Base-by-base conservation (phyloP, 1,139 yeast genomes). In the Geotrichum bryndzae region DNA sequence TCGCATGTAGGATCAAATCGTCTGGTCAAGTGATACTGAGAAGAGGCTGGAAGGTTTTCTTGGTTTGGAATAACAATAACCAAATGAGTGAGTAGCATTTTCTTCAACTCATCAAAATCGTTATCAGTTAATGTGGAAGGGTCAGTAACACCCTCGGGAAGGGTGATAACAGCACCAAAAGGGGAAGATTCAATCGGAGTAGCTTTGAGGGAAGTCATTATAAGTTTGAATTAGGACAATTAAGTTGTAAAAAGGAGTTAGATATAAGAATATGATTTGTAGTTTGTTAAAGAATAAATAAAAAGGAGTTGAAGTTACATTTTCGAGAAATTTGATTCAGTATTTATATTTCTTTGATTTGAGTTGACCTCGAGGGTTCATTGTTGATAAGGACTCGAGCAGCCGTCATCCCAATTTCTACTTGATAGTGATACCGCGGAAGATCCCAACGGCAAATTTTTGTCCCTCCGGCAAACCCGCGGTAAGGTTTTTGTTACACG, bases 41-140 rank as follows among this genome's bases (percentile, higher is more conserved):
- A 85, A 63, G 82, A 79, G 46, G 96, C 95, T 1, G 84, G 67
- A 59, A 90, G 80, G 8, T 83, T 77, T 27, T 80, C 84, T 73
- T 87, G 94, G 55, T 80, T 79, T 54, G 94, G 94, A 63, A 90
- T 82, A 29, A 89, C 86, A 41, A 88, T 79, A 41, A 90, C 96
- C 64, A 88, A 81, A 72, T 89, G 76, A 18, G 80, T 80, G 68
- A 84, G 84, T 10, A 89, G 82, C 0, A 92, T 92, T 45, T 82
- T 81, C 67, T 80, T 83, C 63, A 90, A 78, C n/a, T 69, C 67
- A 61, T 79, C 74, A 74, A 88, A 88, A 68, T 89, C 95, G 2
- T 73, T 80, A 1, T 86, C 90, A 65, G 78, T 80, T 65, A 90
- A 80, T 59, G 79, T 72, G n/a, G 88, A 79, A n/a, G 96, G 96